Conservation (phyloP, 2,329 filamentous ascomycete genomes). For the Niveomyces coronatus region DNA sequence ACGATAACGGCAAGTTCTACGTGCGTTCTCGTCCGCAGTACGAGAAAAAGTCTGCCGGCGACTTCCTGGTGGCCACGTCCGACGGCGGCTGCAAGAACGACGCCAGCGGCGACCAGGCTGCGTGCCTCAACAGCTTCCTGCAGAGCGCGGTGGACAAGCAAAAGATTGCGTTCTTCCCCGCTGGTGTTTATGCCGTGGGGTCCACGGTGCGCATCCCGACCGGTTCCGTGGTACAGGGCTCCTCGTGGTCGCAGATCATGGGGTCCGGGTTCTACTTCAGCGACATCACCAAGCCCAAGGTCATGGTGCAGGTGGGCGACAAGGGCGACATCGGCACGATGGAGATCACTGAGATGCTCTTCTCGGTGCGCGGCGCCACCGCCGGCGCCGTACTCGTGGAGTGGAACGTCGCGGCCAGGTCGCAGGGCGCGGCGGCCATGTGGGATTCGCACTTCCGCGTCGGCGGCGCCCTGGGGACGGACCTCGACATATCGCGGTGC, state of each 20-base stretch:
- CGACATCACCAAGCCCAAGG: conserved; percentile 49
- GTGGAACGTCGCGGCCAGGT: conserved; percentile 54
- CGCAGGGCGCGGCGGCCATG: conserved; percentile 29
- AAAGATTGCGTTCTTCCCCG: conserved; percentile 15
- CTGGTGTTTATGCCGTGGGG: conserved; percentile 17
- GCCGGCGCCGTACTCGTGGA: conserved; percentile 61
- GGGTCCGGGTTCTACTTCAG: conserved; percentile 57
- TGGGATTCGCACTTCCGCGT: conserved; percentile 35
- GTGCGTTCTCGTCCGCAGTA: conserved; percentile 26
- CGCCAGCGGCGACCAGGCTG: conserved; percentile 22
- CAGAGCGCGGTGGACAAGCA: neutral
- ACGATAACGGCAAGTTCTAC: conserved; percentile 15
- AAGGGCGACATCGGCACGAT: conserved; percentile 50
- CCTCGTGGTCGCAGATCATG: conserved; percentile 51
- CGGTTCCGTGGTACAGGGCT: conserved; percentile 36
- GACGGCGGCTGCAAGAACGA: conserved; percentile 26
- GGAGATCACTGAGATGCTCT: conserved; percentile 59
- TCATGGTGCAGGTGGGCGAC: conserved; percentile 56
- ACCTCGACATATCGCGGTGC: conserved; percentile 14
- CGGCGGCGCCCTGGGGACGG: conserved; percentile 19
- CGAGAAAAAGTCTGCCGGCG: conserved; percentile 6
- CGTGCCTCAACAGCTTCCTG: conserved; percentile 16
- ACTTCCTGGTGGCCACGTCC: conserved; percentile 28
- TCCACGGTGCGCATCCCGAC: conserved; percentile 37
- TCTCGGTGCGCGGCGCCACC: conserved; percentile 55